Base-by-base conservation (phyloP, 805 yeast species). In the Wickerhamiella azyma region DNA sequence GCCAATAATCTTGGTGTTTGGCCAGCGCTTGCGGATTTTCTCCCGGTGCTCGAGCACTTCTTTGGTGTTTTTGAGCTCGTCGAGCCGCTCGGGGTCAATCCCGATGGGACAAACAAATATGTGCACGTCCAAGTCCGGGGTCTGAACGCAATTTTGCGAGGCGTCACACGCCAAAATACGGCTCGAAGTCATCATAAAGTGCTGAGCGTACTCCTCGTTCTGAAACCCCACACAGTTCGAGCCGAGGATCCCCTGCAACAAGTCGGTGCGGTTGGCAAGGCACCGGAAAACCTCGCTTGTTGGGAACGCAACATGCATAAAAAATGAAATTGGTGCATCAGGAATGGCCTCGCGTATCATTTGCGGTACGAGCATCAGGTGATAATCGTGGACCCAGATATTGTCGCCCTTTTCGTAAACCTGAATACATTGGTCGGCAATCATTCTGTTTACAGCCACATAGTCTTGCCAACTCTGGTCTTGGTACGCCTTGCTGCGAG, bases 401-500 rank as follows among this genome's bases (percentile, higher is more conserved):
- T 86, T 67, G 60, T 92, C 99, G 48, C 82, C 79, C 51, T 85
- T 94, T 26, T 77, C 69, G 35, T 83, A 79, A 55, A 76, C 76
- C 17, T 71, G 65, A 9, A 84, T 77, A 48, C 92, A 77, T 36
- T 73, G 80, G 33, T 75, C 68, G 10, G 95, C 92, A 67, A 92
- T 92, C 50, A 74, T 68, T 48, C 79, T 67, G 60, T 92, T 92
- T 6, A 97, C 97, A 61, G 85, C 92, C 47, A 85, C 82, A 62
- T 92, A 92, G 1, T 97, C 97, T 45, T 88, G 88, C 98, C 98
- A 92, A 1, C 96, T 95, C 59, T 86, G 94, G 53, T 85, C 96
- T 62, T 89, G 96, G 63, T 89, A 92, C 0, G 94, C 94, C 61
- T 86, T 86, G 1, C 94, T 79, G 54, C 82, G 84, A 43, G 96